Evolutionary conservation across 768 basidiomycete species (phyloP).

Genomic region (Tylopilus felleus): DNA sequence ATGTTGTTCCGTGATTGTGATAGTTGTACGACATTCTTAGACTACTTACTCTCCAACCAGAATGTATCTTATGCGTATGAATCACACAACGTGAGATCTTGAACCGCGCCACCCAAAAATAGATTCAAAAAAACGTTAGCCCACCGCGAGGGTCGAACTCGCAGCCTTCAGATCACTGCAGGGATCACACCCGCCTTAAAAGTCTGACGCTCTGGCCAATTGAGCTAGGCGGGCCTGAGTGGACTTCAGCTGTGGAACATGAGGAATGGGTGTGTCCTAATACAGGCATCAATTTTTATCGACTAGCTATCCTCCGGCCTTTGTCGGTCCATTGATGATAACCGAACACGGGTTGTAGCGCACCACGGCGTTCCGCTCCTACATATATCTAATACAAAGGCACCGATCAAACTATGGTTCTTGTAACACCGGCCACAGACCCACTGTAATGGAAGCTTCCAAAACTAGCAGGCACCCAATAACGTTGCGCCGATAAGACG

Average conservation of each 20-base stretch:
- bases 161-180: slow-evolving; percentile 68
- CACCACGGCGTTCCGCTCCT: neutral
- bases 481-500: slow-evolving; percentile 6
- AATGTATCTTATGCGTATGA: slow-evolving; percentile 16
- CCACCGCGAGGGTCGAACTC: slow-evolving; percentile 85
- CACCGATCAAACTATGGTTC: neutral
- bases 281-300: too few species aligned
- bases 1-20: slow-evolving; percentile 16
- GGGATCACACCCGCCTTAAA: slow-evolving; percentile 31
- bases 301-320: too few species aligned
- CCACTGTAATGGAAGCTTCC: neutral
- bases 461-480: neutral
- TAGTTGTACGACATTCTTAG: slow-evolving; percentile 20
- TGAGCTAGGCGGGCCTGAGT: slow-evolving; percentile 53
- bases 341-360: slow-evolving; percentile 1
- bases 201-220: slow-evolving; percentile 64
- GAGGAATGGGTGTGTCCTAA: neutral
- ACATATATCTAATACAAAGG: neutral
- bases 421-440: neutral
- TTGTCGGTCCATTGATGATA: neutral
- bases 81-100: neutral
- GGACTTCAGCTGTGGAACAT: rapidly evolving
- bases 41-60: slow-evolving; percentile 11
- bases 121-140: slow-evolving; percentile 38
- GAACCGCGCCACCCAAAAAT: too few species aligned